Conservation (phyloP, 2,329 filamentous ascomycete genomes). For the Epichloe gansuensis region DNA sequence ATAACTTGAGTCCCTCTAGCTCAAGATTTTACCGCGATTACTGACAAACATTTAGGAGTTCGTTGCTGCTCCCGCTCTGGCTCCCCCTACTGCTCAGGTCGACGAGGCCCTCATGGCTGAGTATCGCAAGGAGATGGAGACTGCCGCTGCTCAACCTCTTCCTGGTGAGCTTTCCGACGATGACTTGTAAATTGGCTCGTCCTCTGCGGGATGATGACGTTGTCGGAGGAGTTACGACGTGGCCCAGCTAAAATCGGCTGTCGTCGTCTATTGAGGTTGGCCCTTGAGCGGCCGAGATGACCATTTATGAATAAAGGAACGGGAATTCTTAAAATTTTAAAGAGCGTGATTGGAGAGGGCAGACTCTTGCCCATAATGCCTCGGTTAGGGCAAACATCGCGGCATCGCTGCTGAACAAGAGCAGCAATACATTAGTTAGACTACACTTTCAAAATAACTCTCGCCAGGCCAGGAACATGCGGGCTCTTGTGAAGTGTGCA, state of each 20-base stretch:
- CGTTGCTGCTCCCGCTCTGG: conserved; percentile 86
- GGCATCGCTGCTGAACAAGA: conserved; percentile 18
- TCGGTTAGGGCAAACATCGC: conserved; percentile 19
- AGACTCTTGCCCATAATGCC: conserved; percentile 17
- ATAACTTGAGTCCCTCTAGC: background rate
- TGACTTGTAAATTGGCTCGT: conserved; percentile 37
- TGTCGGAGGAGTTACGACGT: conserved; percentile 14
- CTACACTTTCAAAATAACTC: conserved; percentile 20
- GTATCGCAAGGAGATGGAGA: conserved; percentile 82
- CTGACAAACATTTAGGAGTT: conserved; percentile 57
- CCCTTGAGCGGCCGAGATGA: conserved; percentile 22
- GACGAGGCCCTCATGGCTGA: conserved; percentile 68
- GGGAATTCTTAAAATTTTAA: conserved; percentile 21
- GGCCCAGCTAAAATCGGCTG: conserved; percentile 12
- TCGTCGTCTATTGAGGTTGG: conserved; percentile 13
- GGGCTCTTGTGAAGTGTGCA: background rate
- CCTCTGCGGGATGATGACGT: conserved; percentile 4
- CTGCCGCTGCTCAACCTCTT: conserved; percentile 69
- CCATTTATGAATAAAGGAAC: conserved; percentile 24
- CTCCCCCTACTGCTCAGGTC: conserved; percentile 82
- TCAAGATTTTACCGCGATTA: conserved; percentile 1
- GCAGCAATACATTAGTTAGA: conserved; percentile 23
- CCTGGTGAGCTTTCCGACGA: conserved; percentile 86
- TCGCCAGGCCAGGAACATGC: conserved; percentile 7
- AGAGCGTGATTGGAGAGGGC: conserved; percentile 24